Evolutionary conservation across 169 alveolate genomes (phyloP), one percentile per base, ranked within the genome.

Genomic region (Ichthyophthirius multifiliis): DNA sequence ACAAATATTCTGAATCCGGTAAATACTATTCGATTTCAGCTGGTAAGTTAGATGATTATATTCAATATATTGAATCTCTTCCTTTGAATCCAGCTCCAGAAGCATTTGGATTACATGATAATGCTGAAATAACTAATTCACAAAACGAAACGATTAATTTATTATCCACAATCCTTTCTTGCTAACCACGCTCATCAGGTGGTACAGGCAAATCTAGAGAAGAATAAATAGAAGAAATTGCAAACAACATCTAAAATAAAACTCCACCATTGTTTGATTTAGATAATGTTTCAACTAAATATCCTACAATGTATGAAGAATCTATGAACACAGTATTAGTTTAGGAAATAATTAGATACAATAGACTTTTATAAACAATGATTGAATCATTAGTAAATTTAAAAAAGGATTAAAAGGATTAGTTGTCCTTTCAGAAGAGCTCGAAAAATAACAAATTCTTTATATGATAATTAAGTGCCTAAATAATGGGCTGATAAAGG

Each of bases 21-120:
- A 87, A 85, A 7, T 97, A 96, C 84, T 91, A 82, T 81, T 92
- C 97, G 77, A 98, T 98, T 3, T 91, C 92, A 23, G 96, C 96
- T 10, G 96, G 96, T 13, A 89, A 90, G 44, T 89, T 93, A 74
- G 95, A 94, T 23, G 97, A 95, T 64, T 97, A 95, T 83, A 65
- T 95, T 46, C 89, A 89, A 35, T 96, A 94, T 79, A 94, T 97
- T 41, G 89, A 92, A 46, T 76, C 86, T 13, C 83, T 97, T 23
- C 98, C 98, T 1, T 77, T 95, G 34, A 92, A 88, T 62, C 96
- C 98, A 34, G 81, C 89, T 64, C 99, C 99, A 3, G 99, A 97
- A 92, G 99, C 93, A 7, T 97, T 96, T 71, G 99, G 99, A 27
- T 84, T 96, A 71, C 99, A 97, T 79, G 98, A 97, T 75, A 97